Base-by-base conservation (phyloP, 306 rosid species). In the Acacia crassicarpa region DNA sequence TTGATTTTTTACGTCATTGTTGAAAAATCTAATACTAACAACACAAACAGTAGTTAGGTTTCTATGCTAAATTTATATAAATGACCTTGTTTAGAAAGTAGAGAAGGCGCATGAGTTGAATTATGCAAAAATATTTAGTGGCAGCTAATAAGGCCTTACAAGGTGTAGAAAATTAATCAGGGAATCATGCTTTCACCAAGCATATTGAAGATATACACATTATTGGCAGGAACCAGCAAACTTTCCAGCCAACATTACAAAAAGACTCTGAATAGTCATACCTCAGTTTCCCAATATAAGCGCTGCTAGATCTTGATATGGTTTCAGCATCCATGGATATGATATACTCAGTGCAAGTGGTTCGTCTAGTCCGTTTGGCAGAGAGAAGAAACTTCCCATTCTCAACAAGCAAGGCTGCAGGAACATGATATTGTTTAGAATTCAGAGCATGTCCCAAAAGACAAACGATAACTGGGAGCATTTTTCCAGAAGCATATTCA, bases 331-430 rank as follows among this genome's bases (percentile, higher is more conserved):
- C 91, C 92, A 90, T 93, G 65, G 99, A 93, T 85, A 96, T 92
- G 75, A 96, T 88, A 83, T 93, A 96, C 89, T 96, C 98, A 1
- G 97, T 96, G 84, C 92, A 90, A 38, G 99, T 96, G 11, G 97
- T 89, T 91, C 94, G 89, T 69, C 99, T 88, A 8, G 94, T 92
- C 73, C 98, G 85, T 83, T 92, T 96, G 9, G 98, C 99, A 72
- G 98, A 92, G 23, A 96, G 92, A 77, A 96, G 99, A 88, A 96
- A 96, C 86, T 96, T 96, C 30, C 99, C 99, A 80, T 90, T 96
- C 80, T 96, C 98, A 81, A 96, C 98, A 72, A 91, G 97, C 89
- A 96, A 87, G 69, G 97, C 98, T 96, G 92, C 89, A 89, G 13
- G 44, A 69, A 61, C 35, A 33, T 20, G 77, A 56, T 77, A 51